These are phyloP conservation scores for Astrephomene gubernaculifera DNA, from an alignment of 139 green algal genomes.

Conservation along the genomic window DNA sequence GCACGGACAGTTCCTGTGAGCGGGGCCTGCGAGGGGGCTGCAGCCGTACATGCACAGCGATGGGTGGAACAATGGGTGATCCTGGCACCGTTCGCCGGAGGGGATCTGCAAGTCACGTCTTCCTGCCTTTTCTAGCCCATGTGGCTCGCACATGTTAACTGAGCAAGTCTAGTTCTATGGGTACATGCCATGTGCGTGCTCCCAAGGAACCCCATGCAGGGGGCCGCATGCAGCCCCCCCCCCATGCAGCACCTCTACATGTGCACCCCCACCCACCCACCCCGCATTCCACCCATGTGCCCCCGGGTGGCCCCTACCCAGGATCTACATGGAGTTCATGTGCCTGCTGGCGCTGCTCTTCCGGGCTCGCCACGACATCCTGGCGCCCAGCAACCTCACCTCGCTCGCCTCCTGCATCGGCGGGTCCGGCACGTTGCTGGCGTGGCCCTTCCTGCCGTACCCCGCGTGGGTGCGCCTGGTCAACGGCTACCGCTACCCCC, in stretches of 20 bases:
- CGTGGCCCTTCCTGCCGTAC: background rate
- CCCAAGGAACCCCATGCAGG: background rate
- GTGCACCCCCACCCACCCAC: background rate
- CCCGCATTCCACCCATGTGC: background rate
- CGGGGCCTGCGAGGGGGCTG: background rate
- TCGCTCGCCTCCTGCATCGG: background rate
- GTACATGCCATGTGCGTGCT: background rate
- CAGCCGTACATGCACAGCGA: background rate
- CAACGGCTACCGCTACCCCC: background rate
- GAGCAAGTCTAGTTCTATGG: background rate
- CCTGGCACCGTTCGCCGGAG: no score
- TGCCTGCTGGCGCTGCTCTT: conserved; percentile 5
- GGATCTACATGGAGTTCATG: background rate
- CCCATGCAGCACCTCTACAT: background rate
- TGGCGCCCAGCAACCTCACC: background rate
- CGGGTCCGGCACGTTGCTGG: background rate
- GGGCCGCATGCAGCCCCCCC: background rate
- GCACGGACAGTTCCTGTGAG: background rate
- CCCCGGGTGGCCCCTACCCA: background rate
- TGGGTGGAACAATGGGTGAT: no score
- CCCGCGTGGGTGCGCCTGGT: background rate
- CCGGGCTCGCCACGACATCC: background rate
- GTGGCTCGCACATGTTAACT: background rate
- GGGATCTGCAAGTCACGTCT: background rate
- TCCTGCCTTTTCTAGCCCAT: background rate